Conservation (phyloP, 371 early-diverging fungal genomes). For the Neoconidiobolus thromboides region DNA sequence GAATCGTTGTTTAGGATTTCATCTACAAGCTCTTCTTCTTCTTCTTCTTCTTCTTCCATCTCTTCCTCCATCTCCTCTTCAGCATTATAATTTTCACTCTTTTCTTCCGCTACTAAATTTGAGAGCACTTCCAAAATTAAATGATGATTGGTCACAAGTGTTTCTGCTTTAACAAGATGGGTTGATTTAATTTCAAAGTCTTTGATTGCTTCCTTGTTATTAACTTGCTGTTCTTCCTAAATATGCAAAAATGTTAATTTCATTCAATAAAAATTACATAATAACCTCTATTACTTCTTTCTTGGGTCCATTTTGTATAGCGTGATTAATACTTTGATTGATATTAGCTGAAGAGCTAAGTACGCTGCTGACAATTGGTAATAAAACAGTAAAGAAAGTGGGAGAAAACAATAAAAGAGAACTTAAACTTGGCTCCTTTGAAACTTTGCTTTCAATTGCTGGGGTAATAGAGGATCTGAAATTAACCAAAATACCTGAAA, state of each 20-base stretch:
- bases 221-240: not conserved
- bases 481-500: not conserved
- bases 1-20: not conserved
- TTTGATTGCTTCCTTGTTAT: not conserved
- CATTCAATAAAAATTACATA: not conserved
- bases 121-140: not conserved
- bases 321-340: not conserved
- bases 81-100: not conserved
- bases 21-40: not conserved
- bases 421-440: not conserved
- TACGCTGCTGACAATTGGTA: not conserved
- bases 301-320: not conserved
- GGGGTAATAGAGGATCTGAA: not conserved
- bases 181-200: not conserved
- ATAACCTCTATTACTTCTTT: not conserved
- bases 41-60: conserved; percentile 1
- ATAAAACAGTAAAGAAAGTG: not conserved
- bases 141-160: not conserved
- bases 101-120: conserved; percentile 1
- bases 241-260: not conserved
- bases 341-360: not conserved
- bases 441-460: not conserved
- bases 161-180: conserved; percentile 11
- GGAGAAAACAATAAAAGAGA: not conserved
- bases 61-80: not conserved